Evolutionary conservation across 78 protist species (phyloP).

Genomic region (Cavenderia fasciculata): DNA sequence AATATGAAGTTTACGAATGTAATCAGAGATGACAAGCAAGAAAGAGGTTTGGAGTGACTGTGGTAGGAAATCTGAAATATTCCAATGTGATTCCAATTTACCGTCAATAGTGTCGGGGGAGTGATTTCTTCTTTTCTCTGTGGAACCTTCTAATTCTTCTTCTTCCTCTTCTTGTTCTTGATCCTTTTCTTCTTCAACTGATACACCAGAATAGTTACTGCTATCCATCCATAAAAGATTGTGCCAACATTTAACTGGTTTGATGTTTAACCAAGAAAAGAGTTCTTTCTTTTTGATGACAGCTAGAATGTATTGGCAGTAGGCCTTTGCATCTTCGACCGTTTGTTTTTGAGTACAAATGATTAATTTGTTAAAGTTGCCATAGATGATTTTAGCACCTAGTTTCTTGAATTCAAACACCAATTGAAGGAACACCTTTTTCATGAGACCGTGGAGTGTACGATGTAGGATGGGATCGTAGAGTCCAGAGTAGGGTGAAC

Average conservation of each 20-base stretch:
- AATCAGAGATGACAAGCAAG: constrained; percentile 54
- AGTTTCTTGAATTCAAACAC: constrained; percentile 78
- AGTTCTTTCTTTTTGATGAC: constrained; percentile 75
- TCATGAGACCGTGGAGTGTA: constrained; percentile 84
- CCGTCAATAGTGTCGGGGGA: not conserved
- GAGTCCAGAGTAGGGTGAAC: constrained; percentile 66
- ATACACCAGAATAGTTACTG: constrained; percentile 83
- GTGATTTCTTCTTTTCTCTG: not conserved
- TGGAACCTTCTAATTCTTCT: not conserved
- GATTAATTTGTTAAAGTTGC: constrained; percentile 80
- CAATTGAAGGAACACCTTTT: constrained; percentile 88
- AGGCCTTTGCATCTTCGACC: constrained; percentile 80
- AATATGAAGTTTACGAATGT: constrained; percentile 5
- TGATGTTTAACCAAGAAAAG: constrained; percentile 60
- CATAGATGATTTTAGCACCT: constrained; percentile 86
- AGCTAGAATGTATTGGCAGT: constrained; percentile 54
- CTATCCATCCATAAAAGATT: constrained; percentile 84
- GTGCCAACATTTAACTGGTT: constrained; percentile 61
- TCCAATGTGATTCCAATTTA: constrained; percentile 46
- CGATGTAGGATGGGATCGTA: constrained; percentile 88
- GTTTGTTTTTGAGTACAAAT: constrained; percentile 82
- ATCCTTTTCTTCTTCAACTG: not conserved
- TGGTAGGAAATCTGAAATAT: constrained; percentile 60
- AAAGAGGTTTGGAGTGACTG: constrained; percentile 25
- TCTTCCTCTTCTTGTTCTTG: not conserved